Evolutionary conservation across 257 asterid species (phyloP), one percentile per base, ranked within the genome.

Genomic region (Datura wrightii): DNA sequence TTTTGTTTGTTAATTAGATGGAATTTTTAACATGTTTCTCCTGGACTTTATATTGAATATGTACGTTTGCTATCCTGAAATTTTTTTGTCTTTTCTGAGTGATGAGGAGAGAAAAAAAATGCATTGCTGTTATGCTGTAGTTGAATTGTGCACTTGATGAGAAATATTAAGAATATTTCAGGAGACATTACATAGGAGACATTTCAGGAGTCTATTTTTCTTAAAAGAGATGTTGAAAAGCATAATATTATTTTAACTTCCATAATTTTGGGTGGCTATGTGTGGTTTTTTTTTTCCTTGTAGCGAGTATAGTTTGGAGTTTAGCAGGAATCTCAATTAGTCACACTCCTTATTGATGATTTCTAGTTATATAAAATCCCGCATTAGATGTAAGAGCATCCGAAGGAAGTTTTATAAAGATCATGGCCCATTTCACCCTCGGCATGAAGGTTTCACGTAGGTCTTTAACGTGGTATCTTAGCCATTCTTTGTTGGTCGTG

Each of bases 201-300:
- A 31, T 76, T 76, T 76, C 50, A 48, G 82, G 82, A 78, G 82
- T 52, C 34, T 15, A 24, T 24, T 76, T 50, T 78, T 52, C 63
- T 78, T 78, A 52, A 6, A 78, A 52, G 48, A 52, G 65, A 78
- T 52, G 9, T 52, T 31, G 46, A 78, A 46, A 39, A 78, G 62
- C 82, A 34, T 78, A 78, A 78, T 52, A 31, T 31, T 34, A 52
- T 34, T 76, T 5, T 36, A 15, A 31, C 63, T 34, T 15, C 65
- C 48, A 31, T 52, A 31, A 52, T 15, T 78, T 48, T 78, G 82
- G 82, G 82, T 52, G 48, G n/a, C 81, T 78, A 31, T 52, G 62
- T 37, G 15, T 78, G 63, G 31, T 24, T 10, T 53, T 78, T 16
- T 9, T 78, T 52, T 74, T 34, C 52, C 65, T 78, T 78, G 62